Base-by-base conservation (phyloP, 768 basidiomycete genomes). In the Auriscalpium microsporum region DNA sequence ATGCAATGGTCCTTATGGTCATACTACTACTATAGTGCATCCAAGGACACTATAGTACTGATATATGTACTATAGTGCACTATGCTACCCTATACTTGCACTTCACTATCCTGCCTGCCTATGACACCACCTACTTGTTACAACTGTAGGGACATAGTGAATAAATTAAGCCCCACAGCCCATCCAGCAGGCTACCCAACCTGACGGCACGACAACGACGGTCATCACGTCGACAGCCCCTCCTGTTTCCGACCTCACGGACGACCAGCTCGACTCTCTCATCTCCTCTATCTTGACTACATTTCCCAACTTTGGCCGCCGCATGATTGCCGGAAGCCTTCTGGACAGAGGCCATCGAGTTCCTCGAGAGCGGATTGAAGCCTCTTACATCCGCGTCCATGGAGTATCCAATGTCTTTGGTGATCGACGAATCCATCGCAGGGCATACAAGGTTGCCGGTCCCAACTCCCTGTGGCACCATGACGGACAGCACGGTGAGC, bases 401-500 rank as follows among this genome's bases (percentile, higher is more conserved):
- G 63, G 64, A 10, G 52, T 53, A 10, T 62, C 65, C 16, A 50
- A 51, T 1, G 13, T 47, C 11, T 67, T 63, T 45, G 60, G 66
- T 0, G 42, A 42, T 13, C 48, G 60, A 14, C 50, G 19, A 17
- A 65, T 68, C 8, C 14, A 57, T 3, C 47, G 51, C 11, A 16
- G 49, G 17, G 37, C 10, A 16, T 68, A 68, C 51, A 10, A 37
- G 5, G 66, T 68, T 4, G 53, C 65, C 4, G 62, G 61, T 19
- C 50, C 58, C 13, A 62, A 62, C 42, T 57, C 63, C 4, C 59
- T 66, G 1, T 65, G 64, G 64, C 66, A 68, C 55, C 59, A 63
- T 44, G 65, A 68, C 58, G 68, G 68, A 4, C 62, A 67, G 53
- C 68, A 68, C 56, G 65, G 67, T 62, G 55, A 5, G 64, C 16